Evolutionary conservation across 306 rosid genomes (phyloP), one percentile per base, ranked within the genome.

Genomic region (Trichosanthes cucumerina): DNA sequence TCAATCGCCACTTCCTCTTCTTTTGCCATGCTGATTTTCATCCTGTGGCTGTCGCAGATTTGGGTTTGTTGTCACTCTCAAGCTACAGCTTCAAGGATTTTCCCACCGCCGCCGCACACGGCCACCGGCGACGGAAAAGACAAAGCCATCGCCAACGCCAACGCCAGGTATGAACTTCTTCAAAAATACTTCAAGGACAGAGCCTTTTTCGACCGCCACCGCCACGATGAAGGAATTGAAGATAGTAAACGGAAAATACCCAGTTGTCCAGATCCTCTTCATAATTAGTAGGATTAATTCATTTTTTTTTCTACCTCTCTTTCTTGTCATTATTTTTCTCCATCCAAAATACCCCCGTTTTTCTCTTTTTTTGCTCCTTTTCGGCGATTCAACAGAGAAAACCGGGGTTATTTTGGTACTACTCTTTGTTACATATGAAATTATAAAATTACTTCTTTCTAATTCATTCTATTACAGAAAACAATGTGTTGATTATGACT

Each of bases 261-360:
- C 81, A 95, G 92, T 66, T 95, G 97, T 85, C 98, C 98, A 82
- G 98, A 95, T 95, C 95, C 96, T 88, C 97, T 95, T 81, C 98
- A 95, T 86, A 95, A 95, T 91, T 87, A 86, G 89, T 76, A 62
- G 54, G 71, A 39, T 85, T 76, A 80, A 84, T 84, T 73, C 72
- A 70, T 56, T 82, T 81, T 78, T 81, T 78, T 58, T 66, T 19
- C 74, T n/a, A 16, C 44, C 63, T 7, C 16, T 66, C 41, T 66
- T 75, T 68, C 9, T 54, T 34, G 9, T 43, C 19, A 41, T 81
- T 83, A 82, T 85, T 78, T 59, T 52, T 76, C 81, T 72, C 69
- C 75, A 75, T 79, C 96, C 95, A 88, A 85, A 90, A 90, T 89
- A 90, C 90, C 93, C 87, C 14, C 96, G 93, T 88, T 92, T 92